Conservation (phyloP, 768 basidiomycete species). For the Leccinum uliginosum region DNA sequence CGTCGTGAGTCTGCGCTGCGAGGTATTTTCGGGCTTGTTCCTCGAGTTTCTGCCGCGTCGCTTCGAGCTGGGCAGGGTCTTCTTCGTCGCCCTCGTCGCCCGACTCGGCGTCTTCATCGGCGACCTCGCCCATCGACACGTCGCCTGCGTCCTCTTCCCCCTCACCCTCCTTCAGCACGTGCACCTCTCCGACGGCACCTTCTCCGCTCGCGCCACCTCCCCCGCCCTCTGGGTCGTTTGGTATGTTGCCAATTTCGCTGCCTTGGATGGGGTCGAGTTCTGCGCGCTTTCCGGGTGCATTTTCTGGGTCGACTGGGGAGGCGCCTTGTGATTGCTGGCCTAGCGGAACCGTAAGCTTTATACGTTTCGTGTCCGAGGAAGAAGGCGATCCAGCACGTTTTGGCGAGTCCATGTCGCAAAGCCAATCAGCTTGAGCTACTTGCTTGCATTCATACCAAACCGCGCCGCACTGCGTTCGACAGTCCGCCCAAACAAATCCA, state of each 20-base stretch:
- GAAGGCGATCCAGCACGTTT: constrained; percentile 61
- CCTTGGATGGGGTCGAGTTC: constrained; percentile 83
- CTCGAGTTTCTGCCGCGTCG: constrained; percentile 71
- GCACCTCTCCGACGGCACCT: constrained; percentile 30
- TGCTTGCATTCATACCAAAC: constrained; percentile 8
- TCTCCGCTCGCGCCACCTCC: constrained; percentile 13
- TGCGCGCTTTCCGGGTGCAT: constrained; percentile 79
- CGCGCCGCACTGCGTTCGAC: constrained; percentile 2
- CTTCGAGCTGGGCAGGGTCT: constrained; percentile 80
- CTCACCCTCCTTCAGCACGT: constrained; percentile 47
- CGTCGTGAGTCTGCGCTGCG: constrained; percentile 93
- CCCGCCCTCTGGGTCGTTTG: constrained; percentile 30
- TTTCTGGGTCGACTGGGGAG: constrained; percentile 71
- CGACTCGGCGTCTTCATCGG: constrained; percentile 72
- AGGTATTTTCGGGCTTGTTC: constrained; percentile 92
- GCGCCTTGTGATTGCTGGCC: constrained; percentile 57
- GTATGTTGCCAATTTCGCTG: constrained; percentile 75
- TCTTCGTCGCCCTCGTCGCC: constrained; percentile 82
- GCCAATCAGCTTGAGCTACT: constrained; percentile 25
- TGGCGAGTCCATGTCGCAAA: constrained; percentile 52
- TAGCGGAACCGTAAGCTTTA: constrained; percentile 48
- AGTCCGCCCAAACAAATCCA: constrained; percentile 11
- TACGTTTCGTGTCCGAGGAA: constrained; percentile 53
- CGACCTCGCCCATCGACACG: constrained; percentile 79
- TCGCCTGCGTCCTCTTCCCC: constrained; percentile 68